A percentile compares a stretch with the other conserved stretches of the same genome.
Evolutionary conservation across 208 protist genomes (phyloP).

Genomic region (Trypanosoma avium): DNA sequence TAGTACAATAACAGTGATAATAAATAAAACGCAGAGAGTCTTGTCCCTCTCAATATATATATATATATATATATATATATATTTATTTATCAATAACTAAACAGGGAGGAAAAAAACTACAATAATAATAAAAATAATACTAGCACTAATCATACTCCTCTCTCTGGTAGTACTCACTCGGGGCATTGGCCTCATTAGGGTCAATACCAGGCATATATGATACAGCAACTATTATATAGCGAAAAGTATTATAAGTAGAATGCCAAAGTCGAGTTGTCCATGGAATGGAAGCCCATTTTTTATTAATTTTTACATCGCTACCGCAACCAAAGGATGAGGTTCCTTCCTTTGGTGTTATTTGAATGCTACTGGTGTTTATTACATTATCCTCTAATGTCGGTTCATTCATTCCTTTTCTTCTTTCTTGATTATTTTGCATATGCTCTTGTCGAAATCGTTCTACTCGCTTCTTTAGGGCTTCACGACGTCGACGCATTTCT

Average conservation of each 20-base stretch:
- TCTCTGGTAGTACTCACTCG: slow-evolving; percentile 33
- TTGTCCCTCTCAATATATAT: too few relatives aligned
- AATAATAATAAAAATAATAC: too few relatives aligned
- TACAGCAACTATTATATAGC: slow-evolving; percentile 36
- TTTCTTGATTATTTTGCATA: too few relatives aligned
- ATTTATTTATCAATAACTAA: too few relatives aligned
- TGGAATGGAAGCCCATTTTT: slow-evolving; percentile 9
- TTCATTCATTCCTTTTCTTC: background rate
- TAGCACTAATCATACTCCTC: slow-evolving; percentile 31
- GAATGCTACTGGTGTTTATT: background rate
- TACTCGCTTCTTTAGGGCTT: background rate
- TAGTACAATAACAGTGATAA: too few relatives aligned
- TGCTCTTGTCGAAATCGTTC: too few relatives aligned
- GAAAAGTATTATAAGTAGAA: slow-evolving; percentile 46
- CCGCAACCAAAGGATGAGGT: background rate
- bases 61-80: too few relatives aligned
- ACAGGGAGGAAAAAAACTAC: too few relatives aligned
- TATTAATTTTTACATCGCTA: background rate
- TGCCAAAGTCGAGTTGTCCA: slow-evolving; percentile 31
- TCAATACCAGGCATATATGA: slow-evolving; percentile 23
- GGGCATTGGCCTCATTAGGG: slow-evolving; percentile 9
- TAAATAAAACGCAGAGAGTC: too few relatives aligned
- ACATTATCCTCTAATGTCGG: background rate
- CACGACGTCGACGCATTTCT: background rate
- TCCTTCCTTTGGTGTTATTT: background rate